phyloP scores from a whole-genome alignment of 805 yeast species.

The Saccharomycopsis sp. region DNA sequence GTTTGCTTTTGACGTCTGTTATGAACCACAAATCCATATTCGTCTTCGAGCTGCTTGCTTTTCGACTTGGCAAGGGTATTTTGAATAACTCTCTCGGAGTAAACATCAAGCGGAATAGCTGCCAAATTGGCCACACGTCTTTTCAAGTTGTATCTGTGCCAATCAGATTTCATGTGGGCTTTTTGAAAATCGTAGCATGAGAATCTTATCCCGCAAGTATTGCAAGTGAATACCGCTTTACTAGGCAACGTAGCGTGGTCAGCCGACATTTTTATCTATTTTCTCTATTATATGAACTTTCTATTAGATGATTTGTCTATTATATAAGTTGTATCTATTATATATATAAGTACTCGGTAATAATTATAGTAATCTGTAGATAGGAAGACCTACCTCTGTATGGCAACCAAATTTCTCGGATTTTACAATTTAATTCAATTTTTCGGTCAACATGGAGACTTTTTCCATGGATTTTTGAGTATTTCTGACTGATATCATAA shows the following conservation, averaged over 20 bases:
- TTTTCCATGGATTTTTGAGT: background rate
- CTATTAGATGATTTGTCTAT: no score
- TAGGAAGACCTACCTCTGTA: no score
- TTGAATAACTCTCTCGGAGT: slow-evolving; percentile 47
- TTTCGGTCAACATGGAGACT: background rate
- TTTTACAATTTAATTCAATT: background rate
- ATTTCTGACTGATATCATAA: background rate
- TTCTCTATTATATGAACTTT: background rate
- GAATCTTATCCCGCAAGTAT: slow-evolving; percentile 80
- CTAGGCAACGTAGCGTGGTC: background rate
- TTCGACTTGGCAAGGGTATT: slow-evolving; percentile 7
- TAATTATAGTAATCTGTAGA: no score
- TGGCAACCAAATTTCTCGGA: background rate
- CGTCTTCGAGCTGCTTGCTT: slow-evolving; percentile 36
- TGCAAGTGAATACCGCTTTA: slow-evolving; percentile 58
- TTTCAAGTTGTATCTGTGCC: slow-evolving; percentile 95
- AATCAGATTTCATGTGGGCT: slow-evolving; percentile 92
- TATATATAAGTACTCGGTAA: no score
- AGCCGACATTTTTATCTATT: background rate
- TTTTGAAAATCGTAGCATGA: slow-evolving; percentile 80
- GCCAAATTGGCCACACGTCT: slow-evolving; percentile 84
- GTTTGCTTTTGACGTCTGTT: slow-evolving; percentile 22
- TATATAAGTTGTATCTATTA: no score
- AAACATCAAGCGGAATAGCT: slow-evolving; percentile 58
- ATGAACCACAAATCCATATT: slow-evolving; percentile 44